Percentiles rank a stretch among this genome's conserved stretches.
Evolutionary conservation across 768 basidiomycete species (phyloP).

Genomic region (Atractiella rhizophila): DNA sequence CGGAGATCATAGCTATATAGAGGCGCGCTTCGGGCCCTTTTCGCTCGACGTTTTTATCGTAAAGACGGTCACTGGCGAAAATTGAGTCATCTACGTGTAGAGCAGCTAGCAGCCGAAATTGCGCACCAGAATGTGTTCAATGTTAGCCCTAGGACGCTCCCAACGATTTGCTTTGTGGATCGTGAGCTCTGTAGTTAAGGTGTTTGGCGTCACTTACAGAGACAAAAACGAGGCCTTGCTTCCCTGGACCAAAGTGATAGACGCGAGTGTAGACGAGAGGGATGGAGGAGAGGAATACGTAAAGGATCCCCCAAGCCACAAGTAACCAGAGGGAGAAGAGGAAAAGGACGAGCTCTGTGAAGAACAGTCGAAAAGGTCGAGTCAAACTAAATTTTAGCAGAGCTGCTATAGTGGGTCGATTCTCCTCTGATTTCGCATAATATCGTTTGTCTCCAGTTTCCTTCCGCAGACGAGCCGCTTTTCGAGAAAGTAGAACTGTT

Average conservation of each 20-base stretch:
- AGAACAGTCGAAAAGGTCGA: constrained; percentile 24
- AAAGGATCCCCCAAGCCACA: constrained; percentile 6
- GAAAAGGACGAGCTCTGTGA: constrained; percentile 34
- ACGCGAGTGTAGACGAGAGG: constrained; percentile 1
- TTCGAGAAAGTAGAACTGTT: constrained; percentile 39
- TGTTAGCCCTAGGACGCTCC: too few relatives aligned
- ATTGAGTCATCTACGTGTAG: not conserved
- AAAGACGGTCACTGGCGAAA: too few relatives aligned
- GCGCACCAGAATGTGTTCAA: too few relatives aligned
- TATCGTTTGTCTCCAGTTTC: constrained; percentile 39
- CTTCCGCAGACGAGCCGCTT: constrained; percentile 39
- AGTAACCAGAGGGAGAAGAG: not conserved
- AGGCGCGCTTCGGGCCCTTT: too few relatives aligned
- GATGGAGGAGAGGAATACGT: constrained; percentile 32
- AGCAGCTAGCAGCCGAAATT: too few relatives aligned
- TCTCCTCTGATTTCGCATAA: constrained; percentile 38
- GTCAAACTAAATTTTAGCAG: constrained; percentile 36
- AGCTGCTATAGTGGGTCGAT: constrained; percentile 30
- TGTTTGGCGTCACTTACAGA: too few relatives aligned
- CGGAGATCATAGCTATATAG: too few relatives aligned
- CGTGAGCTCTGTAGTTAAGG: too few relatives aligned
- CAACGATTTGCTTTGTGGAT: too few relatives aligned
- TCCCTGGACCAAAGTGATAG: constrained; percentile 1
- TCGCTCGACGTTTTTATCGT: too few relatives aligned
- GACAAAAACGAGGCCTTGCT: constrained; percentile 19